Evolutionary conservation across 2,329 filamentous ascomycete genomes (phyloP).

Genomic region (Botrytis tulipae): DNA sequence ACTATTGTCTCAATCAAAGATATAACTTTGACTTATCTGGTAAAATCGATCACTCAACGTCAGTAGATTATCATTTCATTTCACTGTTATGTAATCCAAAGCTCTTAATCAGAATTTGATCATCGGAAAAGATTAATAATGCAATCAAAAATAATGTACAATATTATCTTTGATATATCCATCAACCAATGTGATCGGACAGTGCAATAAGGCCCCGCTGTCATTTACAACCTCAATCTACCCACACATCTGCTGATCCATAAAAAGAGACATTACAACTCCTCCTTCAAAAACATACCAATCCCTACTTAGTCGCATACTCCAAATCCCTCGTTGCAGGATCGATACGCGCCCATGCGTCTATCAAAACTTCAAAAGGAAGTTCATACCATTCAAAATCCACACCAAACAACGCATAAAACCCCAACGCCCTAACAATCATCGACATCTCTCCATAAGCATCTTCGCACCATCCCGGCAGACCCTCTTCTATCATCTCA

Average conservation of each 20-base stretch:
- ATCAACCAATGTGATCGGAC: not conserved
- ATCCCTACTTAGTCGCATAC: not conserved
- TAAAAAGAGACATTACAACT: not conserved
- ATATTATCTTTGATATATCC: not conserved
- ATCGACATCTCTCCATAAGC: not conserved
- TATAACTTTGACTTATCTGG: too few species aligned
- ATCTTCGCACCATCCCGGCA: not conserved
- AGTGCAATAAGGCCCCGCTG: not conserved
- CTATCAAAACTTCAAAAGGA: not conserved
- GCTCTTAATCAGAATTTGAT: fast-evolving
- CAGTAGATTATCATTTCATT: too few species aligned
- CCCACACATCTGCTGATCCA: not conserved
- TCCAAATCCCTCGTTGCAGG: not conserved
- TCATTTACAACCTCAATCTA: not conserved
- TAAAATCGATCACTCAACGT: too few species aligned
- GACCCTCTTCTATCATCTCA: not conserved
- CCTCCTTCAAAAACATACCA: not conserved
- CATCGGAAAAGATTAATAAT: not conserved
- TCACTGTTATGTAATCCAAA: not conserved
- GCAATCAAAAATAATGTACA: too few species aligned
- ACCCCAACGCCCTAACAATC: not conserved
- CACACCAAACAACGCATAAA: not conserved
- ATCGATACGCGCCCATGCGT: not conserved
- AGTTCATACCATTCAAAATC: not conserved
- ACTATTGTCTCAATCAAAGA: too few species aligned